Conservation (phyloP, 1,284 basidiomycete genomes). For the Abortiporus biennis region DNA sequence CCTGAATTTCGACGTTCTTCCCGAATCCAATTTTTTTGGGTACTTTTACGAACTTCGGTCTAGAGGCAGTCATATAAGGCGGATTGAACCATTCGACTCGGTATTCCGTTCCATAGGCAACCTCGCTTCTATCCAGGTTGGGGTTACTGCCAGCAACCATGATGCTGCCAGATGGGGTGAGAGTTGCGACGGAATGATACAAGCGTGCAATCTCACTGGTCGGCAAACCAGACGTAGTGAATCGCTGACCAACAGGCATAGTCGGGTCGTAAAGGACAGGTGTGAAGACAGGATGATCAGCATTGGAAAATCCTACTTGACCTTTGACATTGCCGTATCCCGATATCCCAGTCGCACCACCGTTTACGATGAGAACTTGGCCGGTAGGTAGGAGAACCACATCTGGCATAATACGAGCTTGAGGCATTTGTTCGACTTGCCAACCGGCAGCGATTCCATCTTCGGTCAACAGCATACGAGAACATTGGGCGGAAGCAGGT, state of each 20-base stretch:
- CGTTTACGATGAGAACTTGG: conserved; percentile 71
- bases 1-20: conserved; percentile 1
- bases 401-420: conserved; percentile 73
- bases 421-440: conserved; percentile 70
- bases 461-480: conserved; percentile 58
- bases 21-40: conserved; percentile 31
- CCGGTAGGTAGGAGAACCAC: conserved; percentile 81
- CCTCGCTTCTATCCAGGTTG: conserved; percentile 69
- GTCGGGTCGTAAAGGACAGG: conserved; percentile 73
- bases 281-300: conserved; percentile 68
- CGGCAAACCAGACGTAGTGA: conserved; percentile 57
- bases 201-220: conserved; percentile 69
- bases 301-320: conserved; percentile 72
- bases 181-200: conserved; percentile 77
- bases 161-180: conserved; percentile 63
- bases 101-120: conserved; percentile 72
- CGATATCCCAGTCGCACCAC: conserved; percentile 68
- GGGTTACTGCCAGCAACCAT: conserved; percentile 84
- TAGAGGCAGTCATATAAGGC: conserved; percentile 55
- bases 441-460: conserved; percentile 67
- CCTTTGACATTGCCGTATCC: conserved; percentile 78
- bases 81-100: conserved; percentile 73
- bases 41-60: conserved; percentile 42
- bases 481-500: conserved; percentile 68
- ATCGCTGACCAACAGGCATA: conserved; percentile 55